phyloP scores from a whole-genome alignment of 192 early-diverging fungal genomes.

The Gonapodya prolifera region DNA sequence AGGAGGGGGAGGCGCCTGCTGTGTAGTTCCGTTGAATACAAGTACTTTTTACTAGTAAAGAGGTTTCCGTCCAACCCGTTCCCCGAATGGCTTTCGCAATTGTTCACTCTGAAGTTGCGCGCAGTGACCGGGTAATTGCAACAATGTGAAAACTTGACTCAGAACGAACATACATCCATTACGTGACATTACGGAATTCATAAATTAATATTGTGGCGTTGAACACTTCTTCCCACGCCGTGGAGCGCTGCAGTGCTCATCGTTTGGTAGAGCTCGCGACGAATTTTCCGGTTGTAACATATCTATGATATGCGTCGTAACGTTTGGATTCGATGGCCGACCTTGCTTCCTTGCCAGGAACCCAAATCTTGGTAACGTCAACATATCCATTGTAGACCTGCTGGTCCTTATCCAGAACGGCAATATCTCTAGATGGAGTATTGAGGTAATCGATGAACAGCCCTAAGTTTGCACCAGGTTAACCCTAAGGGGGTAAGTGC shows the following conservation, averaged over 20 bases:
- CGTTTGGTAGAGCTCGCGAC: neutral
- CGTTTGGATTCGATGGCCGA: neutral
- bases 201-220: no score
- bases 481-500: neutral
- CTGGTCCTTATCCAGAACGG: neutral
- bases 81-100: no score
- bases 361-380: neutral
- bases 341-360: neutral
- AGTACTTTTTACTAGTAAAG: no score
- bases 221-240: no score
- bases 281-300: neutral
- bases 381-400: neutral
- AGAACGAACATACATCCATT: no score
- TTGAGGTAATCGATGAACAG: neutral
- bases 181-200: no score
- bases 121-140: no score
- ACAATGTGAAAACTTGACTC: no score
- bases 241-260: neutral
- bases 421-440: neutral
- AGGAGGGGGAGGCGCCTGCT: slow-evolving; percentile 7
- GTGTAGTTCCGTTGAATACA: neutral
- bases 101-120: no score
- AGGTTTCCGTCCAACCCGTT: no score
- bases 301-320: neutral
- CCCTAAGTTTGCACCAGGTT: neutral